Percentiles rank a stretch among this genome's conserved stretches.
phyloP scores from a whole-genome alignment of 306 rosid species.

The Sindora glabra region DNA sequence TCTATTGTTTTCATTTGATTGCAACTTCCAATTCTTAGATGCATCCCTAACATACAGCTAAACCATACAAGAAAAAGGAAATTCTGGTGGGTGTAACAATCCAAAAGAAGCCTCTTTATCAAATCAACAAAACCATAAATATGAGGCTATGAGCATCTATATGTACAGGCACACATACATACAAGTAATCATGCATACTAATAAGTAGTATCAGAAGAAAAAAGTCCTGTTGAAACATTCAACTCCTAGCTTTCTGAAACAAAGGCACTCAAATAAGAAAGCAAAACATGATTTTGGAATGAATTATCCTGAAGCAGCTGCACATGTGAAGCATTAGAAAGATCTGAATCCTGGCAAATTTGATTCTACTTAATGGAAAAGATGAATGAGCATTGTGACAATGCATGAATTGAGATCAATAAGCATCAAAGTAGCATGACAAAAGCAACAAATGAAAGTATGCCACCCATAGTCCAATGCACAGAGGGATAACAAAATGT shows the following conservation, averaged over 20 bases:
- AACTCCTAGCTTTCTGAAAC: not conserved
- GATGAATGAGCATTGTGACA: not conserved
- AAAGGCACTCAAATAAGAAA: not conserved
- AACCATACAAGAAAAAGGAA: constrained; percentile 14
- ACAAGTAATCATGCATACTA: no score
- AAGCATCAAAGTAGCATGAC: no score
- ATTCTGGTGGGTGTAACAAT: constrained; percentile 17
- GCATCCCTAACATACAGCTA: constrained; percentile 83
- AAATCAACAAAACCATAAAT: not conserved
- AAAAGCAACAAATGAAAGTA: no score
- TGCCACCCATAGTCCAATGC: not conserved
- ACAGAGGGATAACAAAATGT: not conserved
- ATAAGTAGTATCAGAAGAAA: not conserved
- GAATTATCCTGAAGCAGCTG: not conserved
- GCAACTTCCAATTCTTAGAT: constrained; percentile 78
- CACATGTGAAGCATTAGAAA: not conserved
- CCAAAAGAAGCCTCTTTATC: constrained; percentile 4
- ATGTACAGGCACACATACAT: no score
- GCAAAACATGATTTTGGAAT: not conserved
- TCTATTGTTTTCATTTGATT: constrained; percentile 52
- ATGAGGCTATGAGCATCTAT: no score
- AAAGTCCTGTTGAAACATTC: not conserved
- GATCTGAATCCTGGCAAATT: not conserved
- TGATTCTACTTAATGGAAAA: not conserved
- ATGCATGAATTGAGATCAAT: not conserved